Percentiles rank a stretch among this genome's conserved stretches.
These are phyloP conservation scores for Penicillium canariense DNA, from an alignment of 495 filamentous ascomycete species.

Conservation along the genomic window DNA sequence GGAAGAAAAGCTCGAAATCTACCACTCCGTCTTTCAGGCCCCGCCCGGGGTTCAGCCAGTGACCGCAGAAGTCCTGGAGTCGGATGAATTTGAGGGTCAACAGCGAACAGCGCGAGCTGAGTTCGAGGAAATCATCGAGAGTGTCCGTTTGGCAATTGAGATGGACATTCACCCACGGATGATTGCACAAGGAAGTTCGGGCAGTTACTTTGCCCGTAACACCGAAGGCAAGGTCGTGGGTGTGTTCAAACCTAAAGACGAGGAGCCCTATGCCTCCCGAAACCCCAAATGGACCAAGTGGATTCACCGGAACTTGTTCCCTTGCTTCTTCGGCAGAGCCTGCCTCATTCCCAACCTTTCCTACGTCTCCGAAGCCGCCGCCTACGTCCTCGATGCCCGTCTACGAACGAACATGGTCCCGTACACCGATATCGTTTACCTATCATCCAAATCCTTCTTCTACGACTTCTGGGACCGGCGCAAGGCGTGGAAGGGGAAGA, in stretches of 20 bases:
- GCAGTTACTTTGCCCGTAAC: constrained; percentile 96
- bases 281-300: constrained; percentile 97
- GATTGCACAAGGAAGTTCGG: constrained; percentile 95
- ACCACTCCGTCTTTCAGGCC: constrained; percentile 93
- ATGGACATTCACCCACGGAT: constrained; percentile 89
- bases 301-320: constrained; percentile 92
- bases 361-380: constrained; percentile 96
- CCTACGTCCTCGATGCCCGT: constrained; percentile 89
- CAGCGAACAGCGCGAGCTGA: constrained; percentile 68
- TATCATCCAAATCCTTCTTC: constrained; percentile 96
- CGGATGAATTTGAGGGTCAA: constrained; percentile 50
- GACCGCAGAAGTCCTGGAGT: constrained; percentile 69
- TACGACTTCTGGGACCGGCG: constrained; percentile 97
- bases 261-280: constrained; percentile 90
- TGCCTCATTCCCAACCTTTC: constrained; percentile 99
- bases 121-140: constrained; percentile 88
- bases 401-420: constrained; percentile 90
- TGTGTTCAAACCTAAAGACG: constrained; percentile 99
- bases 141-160: constrained; percentile 84
- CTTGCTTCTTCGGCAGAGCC: constrained; percentile 92
- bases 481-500: constrained; percentile 81
- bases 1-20: constrained; percentile 90
- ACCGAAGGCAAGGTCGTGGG: constrained; percentile 89
- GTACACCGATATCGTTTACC: constrained; percentile 89
- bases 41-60: constrained; percentile 79